Evolutionary conservation across 179 eudicot genomes (phyloP), one percentile per base, ranked within the genome.

Genomic region (Heliamphora ciliata): DNA sequence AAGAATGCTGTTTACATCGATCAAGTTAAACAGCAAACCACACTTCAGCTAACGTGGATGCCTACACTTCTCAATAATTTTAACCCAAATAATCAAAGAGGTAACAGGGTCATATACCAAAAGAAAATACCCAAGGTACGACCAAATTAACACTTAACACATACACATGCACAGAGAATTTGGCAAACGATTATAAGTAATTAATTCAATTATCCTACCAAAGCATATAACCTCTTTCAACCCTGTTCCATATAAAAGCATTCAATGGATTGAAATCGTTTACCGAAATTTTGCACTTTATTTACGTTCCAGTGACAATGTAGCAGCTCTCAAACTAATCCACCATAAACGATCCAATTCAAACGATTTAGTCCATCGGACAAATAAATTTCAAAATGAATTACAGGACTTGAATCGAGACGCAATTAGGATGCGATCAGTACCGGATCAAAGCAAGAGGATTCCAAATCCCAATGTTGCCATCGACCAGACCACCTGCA

Each of bases 401-500:
- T 0, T 15, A 64, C 15, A 77, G 5, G 7, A 8, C 8, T 44
- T 47, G 24, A 77, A 44, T 17, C 68, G 3, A 44, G 48, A 83
- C 52, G 51, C 46, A 9, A 63, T 17, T 18, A 66, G 50, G 40
- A 74, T 15, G 51, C n/a, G 59, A 11, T n/a, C 14, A 66, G 61
- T 88, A 93, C 98, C 91, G 64, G 86, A 92, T 91, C 81, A 92
- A 84, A 48, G 86, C 51, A n/a, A 78, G 80, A 18, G 98, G 98
- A 78, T 93, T 93, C 98, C 97, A 93, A 69, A 93, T 84, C 51
- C 88, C 91, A 79, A 93, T 91, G 75, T 81, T 91, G 48, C 97
- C 97, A 75, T 93, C 97, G 7, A 90, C 87, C 21, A 89, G 94
- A 17, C 98, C 98, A 80, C 98, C 98, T 17, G 97, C 98, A 59